Evolutionary conservation across 192 early-diverging fungal genomes (phyloP), one percentile per base, ranked within the genome.

Genomic region (Kappamyces sp.): DNA sequence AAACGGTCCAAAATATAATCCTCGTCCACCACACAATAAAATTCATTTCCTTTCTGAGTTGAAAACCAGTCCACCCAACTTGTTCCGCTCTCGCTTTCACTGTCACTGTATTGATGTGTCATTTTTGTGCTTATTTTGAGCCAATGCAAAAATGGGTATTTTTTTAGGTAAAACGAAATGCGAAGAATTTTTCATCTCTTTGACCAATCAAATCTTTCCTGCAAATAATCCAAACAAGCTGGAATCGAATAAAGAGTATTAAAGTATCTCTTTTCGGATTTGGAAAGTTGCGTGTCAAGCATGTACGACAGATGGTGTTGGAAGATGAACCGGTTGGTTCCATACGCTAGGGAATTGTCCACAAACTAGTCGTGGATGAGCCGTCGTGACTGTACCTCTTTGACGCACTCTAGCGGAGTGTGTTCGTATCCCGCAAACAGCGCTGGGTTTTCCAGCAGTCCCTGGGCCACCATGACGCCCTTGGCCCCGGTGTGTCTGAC

Each of bases 1-100:
- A 99, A 99, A 42, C 91, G 77, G 77, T 99, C 96, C 52, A 89
- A 71, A 52, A 99, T 91, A 70, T 92, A 99, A 9, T 96, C 93
- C 64, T 91, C 90, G 67, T 99, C 96, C n/a, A 99, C 88, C 47
- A 94, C 90, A 73, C 92, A 96, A 78, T 94, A 97, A 66, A 94
- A 91, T 68, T 99, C 96, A 66, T 96, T 93, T 46, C 94, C 96
- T 58, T 90, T 90, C 35, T 85, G 83, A 30, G 78, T 78, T 60
- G 87, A 82, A 66, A 97, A 99, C 89, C 91, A 92, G 68, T 97
- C 93, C 45, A 94, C 84, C 93, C 94, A 96, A 75, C 89, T 88
- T 22, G 48, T 37, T 5, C 45, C 67, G 30, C 66, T 62, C 22
- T 22, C 22, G 22, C 22, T 22, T 22, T 22, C 22, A 22, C 22